These are phyloP conservation scores for Domatiomyces catenatus DNA, from an alignment of 2,329 filamentous ascomycete genomes.

Conservation along the genomic window DNA sequence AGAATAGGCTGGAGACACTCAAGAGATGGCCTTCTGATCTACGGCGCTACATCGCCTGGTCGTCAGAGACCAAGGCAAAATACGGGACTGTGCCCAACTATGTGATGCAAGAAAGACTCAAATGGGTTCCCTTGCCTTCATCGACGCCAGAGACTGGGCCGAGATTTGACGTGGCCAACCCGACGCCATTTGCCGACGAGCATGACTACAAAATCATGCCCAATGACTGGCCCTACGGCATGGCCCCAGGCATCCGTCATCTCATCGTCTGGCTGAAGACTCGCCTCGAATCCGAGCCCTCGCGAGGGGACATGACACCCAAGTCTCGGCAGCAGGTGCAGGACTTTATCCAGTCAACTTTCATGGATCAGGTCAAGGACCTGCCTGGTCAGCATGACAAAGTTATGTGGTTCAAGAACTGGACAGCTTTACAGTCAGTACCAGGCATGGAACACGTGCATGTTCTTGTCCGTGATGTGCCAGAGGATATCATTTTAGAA, in stretches of 20 bases:
- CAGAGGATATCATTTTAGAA: conserved; percentile 28
- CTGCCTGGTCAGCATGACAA: conserved; percentile 25
- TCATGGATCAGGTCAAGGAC: conserved; percentile 29
- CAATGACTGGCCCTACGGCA: conserved; percentile 51
- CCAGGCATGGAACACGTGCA: conserved; percentile 43
- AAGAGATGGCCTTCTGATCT: conserved; percentile 46
- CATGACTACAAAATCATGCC: conserved; percentile 41
- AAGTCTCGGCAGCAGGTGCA: conserved; percentile 34
- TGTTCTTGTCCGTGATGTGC: conserved; percentile 36
- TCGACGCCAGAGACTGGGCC: conserved; percentile 20
- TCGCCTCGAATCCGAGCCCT: conserved; percentile 31
- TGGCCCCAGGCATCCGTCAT: conserved; percentile 39
- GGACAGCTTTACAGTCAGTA: conserved; percentile 45
- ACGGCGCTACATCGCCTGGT: conserved; percentile 45
- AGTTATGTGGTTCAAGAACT: conserved; percentile 52
- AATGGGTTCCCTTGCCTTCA: conserved; percentile 28
- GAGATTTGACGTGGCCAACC: conserved; percentile 30
- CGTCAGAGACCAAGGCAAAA: conserved; percentile 35
- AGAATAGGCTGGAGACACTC: conserved; percentile 39
- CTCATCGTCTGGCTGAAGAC: conserved; percentile 43
- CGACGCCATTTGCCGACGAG: conserved; percentile 38
- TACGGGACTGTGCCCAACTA: conserved; percentile 44
- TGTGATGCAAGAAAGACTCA: conserved; percentile 39
- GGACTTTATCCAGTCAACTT: conserved; percentile 34
- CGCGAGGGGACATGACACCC: conserved; percentile 36